Base-by-base conservation (phyloP, 1,284 basidiomycete species). In the Sphagnurus paluster region DNA sequence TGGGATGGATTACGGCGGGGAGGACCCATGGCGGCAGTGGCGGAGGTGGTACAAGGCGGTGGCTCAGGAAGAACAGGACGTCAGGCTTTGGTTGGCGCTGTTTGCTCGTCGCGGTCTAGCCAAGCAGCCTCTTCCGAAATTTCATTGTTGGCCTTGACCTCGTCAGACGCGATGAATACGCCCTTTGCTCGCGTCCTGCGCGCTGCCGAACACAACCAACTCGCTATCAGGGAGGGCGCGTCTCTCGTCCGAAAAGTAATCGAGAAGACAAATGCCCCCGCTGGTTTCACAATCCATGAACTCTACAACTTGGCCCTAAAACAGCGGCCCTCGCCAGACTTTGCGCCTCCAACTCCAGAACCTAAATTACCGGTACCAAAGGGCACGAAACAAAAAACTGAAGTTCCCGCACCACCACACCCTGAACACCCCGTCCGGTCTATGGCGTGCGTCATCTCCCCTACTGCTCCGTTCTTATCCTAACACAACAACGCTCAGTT, bases 361-460 rank as follows among this genome's bases (percentile, higher is more conserved):
- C 46, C 37, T 19, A 39, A 3, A 43, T 49, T 38, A n/a, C n/a
- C 54, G 21, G 39, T 59, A 40, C 26, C 20, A 20, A 46, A 4
- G 7, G 51, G 32, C 37, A 55, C 54, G 34, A 11, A 35, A 20
- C 36, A 29, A 46, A 48, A 46, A 11, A 44, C 21, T 39, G 11
- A 44, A 46, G 26, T 37, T 42, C 46, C 50, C 0, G 21, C 35
- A 5, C 69, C 75, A 32, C 68, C 73, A 4, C 59, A 68, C 39
- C 63, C 72, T 0, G 64, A 69, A 4, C 74, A 80, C 55, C 69
- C 71, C 10, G 63, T 84, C 35, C 71, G 72, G 16, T 84, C 82
- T 5, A 63, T 80, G 42, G 69, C 60, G 82, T 78, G 50, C 35
- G 72, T 62, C 17, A 33, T 14, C 33, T 5, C 35, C 8, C 11